Evolutionary conservation across 371 early-diverging fungal genomes (phyloP), one percentile per base, ranked within the genome.

Genomic region (Lichtheimia hyalospora): DNA sequence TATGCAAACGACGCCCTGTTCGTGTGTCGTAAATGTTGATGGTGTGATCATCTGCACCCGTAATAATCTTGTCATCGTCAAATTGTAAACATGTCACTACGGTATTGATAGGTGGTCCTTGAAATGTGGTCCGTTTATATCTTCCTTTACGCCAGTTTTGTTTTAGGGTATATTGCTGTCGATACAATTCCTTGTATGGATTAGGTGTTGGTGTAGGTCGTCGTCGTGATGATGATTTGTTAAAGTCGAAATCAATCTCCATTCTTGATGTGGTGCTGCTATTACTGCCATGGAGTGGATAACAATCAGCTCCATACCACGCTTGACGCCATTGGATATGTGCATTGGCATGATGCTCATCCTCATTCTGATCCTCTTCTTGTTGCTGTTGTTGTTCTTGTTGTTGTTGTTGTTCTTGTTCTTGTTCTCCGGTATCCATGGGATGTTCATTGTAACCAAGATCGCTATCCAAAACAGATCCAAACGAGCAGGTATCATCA

Each of bases 71-170:
- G 52, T 96, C 89, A 14, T 86, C 86, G 62, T 96, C 96, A 69
- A 96, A 93, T 72, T 96, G 95, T 42, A 98, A 79, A 65, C 97
- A 97, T 18, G 99, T 96, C 15, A 97, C 96, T 0, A 97, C 93
- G 49, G 68, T 43, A 5, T 44, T 51, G 18, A 40, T 46, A 52
- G 44, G 60, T 63, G 93, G 93, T 13, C 93, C 95, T 25, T 87
- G 82, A 67, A 97, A 89, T 41, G 85, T 81, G 20, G 88, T 83
- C 41, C 88, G 89, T 58, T 84, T 81, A 68, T 84, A 86, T 28
- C 82, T 66, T 24, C 93, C 95, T 44, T 75, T 70, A 24, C 75
- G 55, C 98, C 98, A 98, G 67, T 93, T 93, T 55, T 85, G 88
- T 24, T 89, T 86, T 39, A 92, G 85, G 48, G 79, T 72, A 73